phyloP scores from a whole-genome alignment of 2,329 filamentous ascomycete genomes.

The Fusarium goolgardi region DNA sequence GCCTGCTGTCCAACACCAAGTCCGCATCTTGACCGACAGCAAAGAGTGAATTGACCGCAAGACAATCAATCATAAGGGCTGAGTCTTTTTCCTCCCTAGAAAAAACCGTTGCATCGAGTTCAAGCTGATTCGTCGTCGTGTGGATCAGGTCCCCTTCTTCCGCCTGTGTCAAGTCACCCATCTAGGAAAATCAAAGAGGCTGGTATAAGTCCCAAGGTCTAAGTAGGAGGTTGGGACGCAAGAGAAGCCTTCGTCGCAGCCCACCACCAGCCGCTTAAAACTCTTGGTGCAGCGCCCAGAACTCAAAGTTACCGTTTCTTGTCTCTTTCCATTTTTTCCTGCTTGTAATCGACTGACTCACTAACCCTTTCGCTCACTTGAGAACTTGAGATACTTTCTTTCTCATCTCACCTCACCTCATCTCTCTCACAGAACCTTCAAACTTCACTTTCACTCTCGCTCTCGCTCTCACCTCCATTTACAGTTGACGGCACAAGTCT shows the following conservation, averaged over 20 bases:
- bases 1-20: constrained; percentile 32
- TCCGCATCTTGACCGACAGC: constrained; percentile 28
- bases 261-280: constrained; percentile 49
- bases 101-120: constrained; percentile 14
- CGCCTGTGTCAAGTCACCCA: constrained; percentile 35
- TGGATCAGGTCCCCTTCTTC: constrained; percentile 42
- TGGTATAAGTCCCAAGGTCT: constrained; percentile 40
- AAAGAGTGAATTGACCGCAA: constrained; percentile 7
- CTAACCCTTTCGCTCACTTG: constrained; percentile 6
- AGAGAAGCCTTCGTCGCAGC: constrained; percentile 41
- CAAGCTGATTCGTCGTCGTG: constrained; percentile 39
- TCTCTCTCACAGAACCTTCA: constrained; percentile 29
- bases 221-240: constrained; percentile 54
- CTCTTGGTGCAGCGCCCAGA: constrained; percentile 50
- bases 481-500: constrained; percentile 19
- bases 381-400: constrained; percentile 1
- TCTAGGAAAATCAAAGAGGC: constrained; percentile 47
- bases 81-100: constrained; percentile 28
- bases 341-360: constrained; percentile 21
- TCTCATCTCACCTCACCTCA: constrained; percentile 13
- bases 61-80: constrained; percentile 30
- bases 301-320: constrained; percentile 34
- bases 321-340: constrained; percentile 23
- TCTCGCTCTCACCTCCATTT: constrained; percentile 10
- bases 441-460: neutral